Percentiles rank a stretch among this genome's conserved stretches.
phyloP scores from a whole-genome alignment of 1,284 basidiomycete species.

The Pseudozyma tsukubaensis region DNA sequence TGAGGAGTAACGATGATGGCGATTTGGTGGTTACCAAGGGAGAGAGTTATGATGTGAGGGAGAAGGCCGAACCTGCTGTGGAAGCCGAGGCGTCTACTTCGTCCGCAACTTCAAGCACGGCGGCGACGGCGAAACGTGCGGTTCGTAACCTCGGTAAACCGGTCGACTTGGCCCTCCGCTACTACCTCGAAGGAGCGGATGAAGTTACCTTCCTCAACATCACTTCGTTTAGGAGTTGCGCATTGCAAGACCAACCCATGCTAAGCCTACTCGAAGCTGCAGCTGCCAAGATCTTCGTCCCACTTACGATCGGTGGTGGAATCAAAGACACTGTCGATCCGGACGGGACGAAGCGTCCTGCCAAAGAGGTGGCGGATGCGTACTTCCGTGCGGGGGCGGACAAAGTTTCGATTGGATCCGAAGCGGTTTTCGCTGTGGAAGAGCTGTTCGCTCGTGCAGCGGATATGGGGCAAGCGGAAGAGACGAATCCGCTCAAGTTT shows the following conservation, averaged over 20 bases:
- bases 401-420: slow-evolving; percentile 94
- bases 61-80: slow-evolving; percentile 69
- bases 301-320: slow-evolving; percentile 97
- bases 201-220: slow-evolving; percentile 98
- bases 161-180: slow-evolving; percentile 86
- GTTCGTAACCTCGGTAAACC: slow-evolving; percentile 99
- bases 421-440: slow-evolving; percentile 94
- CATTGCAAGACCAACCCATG: slow-evolving; percentile 97
- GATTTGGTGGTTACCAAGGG: slow-evolving; percentile 99
- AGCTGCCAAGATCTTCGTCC: slow-evolving; percentile 91
- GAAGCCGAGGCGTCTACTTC: background rate
- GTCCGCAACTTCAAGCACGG: slow-evolving; percentile 5
- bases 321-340: slow-evolving; percentile 97
- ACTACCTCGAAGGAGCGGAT: slow-evolving; percentile 91
- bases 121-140: slow-evolving; percentile 71
- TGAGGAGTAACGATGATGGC: slow-evolving; percentile 93
- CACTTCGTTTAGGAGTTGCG: slow-evolving; percentile 97
- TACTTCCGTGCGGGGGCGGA: slow-evolving; percentile 99
- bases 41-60: slow-evolving; percentile 98
- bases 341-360: slow-evolving; percentile 86
- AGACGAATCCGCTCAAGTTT: slow-evolving; percentile 51
- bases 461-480: slow-evolving; percentile 75
- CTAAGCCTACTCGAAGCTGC: slow-evolving; percentile 90
- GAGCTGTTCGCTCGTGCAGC: slow-evolving; percentile 76
- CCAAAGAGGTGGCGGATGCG: slow-evolving; percentile 91